phyloP scores from a whole-genome alignment of 2,329 filamentous ascomycete genomes.

The Penicillium sp. region DNA sequence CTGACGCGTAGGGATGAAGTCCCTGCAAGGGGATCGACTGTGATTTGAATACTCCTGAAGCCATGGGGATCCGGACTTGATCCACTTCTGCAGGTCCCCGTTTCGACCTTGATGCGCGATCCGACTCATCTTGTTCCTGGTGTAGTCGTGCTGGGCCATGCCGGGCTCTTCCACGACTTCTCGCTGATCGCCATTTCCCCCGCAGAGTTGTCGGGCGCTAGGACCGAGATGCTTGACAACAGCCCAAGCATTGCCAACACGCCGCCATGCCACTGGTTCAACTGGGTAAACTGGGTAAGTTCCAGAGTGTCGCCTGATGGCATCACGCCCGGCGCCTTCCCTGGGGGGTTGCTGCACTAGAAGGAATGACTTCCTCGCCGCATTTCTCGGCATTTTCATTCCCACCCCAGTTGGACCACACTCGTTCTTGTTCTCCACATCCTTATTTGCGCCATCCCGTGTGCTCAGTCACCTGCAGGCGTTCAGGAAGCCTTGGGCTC shows the following conservation, averaged over 20 bases:
- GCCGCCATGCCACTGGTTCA: not conserved
- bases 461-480: slow-evolving; percentile 24
- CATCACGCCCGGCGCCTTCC: slow-evolving; percentile 23
- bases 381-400: not conserved
- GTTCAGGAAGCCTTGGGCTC: slow-evolving; percentile 2
- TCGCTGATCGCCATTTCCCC: slow-evolving; percentile 22
- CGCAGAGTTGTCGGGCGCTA: slow-evolving; percentile 15
- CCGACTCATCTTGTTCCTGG: not conserved
- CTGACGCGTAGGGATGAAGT: slow-evolving; percentile 7
- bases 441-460: slow-evolving; percentile 27
- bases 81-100: slow-evolving; percentile 22
- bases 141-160: not conserved
- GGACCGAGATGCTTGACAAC: slow-evolving; percentile 2
- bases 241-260: slow-evolving; percentile 4
- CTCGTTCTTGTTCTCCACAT: slow-evolving; percentile 20
- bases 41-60: slow-evolving; percentile 19
- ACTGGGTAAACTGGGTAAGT: no score
- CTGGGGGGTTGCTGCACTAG: no score
- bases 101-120: not conserved
- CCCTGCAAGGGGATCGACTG: slow-evolving; percentile 25
- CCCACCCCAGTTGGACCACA: not conserved
- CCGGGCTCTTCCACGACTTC: slow-evolving; percentile 3
- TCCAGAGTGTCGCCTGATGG: slow-evolving; percentile 22
- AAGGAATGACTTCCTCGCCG: not conserved
- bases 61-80: slow-evolving; percentile 5